Base-by-base conservation (phyloP, 1,139 yeast species). In the Zygoascus meyerae region DNA sequence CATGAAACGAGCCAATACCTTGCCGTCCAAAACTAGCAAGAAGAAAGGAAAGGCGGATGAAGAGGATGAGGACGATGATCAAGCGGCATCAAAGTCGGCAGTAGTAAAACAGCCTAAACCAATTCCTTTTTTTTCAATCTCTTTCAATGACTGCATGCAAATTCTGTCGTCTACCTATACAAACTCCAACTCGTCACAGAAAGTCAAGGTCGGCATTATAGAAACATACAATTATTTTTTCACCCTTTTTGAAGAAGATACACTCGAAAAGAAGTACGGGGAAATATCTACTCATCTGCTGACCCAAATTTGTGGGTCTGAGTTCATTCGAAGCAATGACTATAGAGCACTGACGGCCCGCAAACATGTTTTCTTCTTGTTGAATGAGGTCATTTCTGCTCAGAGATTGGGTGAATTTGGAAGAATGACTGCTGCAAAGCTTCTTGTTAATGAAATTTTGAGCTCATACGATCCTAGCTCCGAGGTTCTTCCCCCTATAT, bases 351-450 rank as follows among this genome's bases (percentile, higher is more conserved):
- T 59, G 40, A 49, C 58, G 26, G 61, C 64, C 1, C 51, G 62
- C 28, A 47, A 59, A 10, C 67, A 65, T 41, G 57, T 59, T 2
- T 41, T 46, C 15, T 60, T 61, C 39, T 44, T 65, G 36, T 52
- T 65, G 26, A 56, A 59, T 33, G 58, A 60, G 15, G 52, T 62
- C 10, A 50, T 66, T 17, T 58, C 63, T 2, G 50, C 46, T 17
- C 58, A 60, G 40, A 40, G 61, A 21, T 54, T 65, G 17, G 69
- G 68, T 11, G 70, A 66, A 45, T 50, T 55, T 34, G 67, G 67
- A 4, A 65, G 64, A 46, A 42, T 62, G 21, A 42, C 56, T 3
- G 65, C 65, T 1, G 45, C 58, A n/a, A 59, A 58, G 41, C 35
- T 54, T 10, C 50, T 66, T 10, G 51, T 55, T 5, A 55, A 53